A percentile compares a stretch with the other conserved stretches of the same genome.
These are phyloP conservation scores for Talaromyces borbonicus DNA, from an alignment of 495 filamentous ascomycete genomes.

Conservation along the genomic window DNA sequence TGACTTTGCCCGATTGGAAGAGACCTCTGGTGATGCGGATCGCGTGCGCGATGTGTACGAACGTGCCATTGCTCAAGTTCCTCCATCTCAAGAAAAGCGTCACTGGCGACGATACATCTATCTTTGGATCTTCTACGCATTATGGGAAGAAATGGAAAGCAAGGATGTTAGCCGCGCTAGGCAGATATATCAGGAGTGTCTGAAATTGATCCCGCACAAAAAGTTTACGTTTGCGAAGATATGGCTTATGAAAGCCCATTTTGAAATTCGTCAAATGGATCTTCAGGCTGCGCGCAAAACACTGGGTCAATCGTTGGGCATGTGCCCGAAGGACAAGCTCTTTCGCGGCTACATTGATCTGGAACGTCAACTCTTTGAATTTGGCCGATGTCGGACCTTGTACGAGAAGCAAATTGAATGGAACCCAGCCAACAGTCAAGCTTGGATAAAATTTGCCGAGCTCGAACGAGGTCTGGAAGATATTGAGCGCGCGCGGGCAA, in stretches of 20 bases:
- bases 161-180: conserved; percentile 72
- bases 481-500: conserved; percentile 72
- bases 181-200: conserved; percentile 82
- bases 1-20: conserved; percentile 86
- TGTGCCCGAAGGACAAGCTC: conserved; percentile 91
- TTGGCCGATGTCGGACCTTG: conserved; percentile 76
- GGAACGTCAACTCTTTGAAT: conserved; percentile 87
- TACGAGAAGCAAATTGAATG: conserved; percentile 91
- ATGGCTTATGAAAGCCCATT: conserved; percentile 88
- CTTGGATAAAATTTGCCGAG: conserved; percentile 93
- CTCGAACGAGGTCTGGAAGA: conserved; percentile 87
- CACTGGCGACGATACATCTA: conserved; percentile 98
- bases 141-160: conserved; percentile 83
- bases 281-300: conserved; percentile 74
- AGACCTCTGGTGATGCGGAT: conserved; percentile 68
- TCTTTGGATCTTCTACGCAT: conserved; percentile 93
- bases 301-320: conserved; percentile 79
- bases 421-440: conserved; percentile 78
- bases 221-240: conserved; percentile 96
- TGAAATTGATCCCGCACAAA: conserved; percentile 86
- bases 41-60: conserved; percentile 89
- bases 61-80: conserved; percentile 89
- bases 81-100: conserved; percentile 91
- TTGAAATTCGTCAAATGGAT: conserved; percentile 81
- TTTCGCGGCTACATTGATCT: conserved; percentile 90